Base-by-base conservation (phyloP, 169 alveolate genomes). In the Neospora caninum region DNA sequence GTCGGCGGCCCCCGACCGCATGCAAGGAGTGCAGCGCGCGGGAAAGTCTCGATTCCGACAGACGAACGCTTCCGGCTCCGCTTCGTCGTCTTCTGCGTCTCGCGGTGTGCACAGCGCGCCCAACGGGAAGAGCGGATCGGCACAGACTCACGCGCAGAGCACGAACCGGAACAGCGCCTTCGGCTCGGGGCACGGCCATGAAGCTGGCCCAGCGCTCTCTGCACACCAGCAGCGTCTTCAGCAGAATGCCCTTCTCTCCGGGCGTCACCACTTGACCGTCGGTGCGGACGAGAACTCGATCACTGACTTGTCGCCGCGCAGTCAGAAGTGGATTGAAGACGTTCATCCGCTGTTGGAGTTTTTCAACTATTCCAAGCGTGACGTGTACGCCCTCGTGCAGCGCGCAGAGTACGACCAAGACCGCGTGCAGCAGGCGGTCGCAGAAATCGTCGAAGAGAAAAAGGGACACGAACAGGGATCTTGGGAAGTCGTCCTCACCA, bases 391-490 rank as follows among this genome's bases (percentile, higher is more conserved):
- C 53, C 88, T 92, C 34, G 94, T 92, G 54, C 83, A 88, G 88
- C 83, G 92, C 31, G 69, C 88, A 13, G 88, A 83, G 80, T 88
- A 92, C 92, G 49, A 88, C 18, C 91, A 58, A 41, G 94, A 92
- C 54, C 92, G 88, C 58, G 88, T 92, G 10, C 91, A 83, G 87
- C 49, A 80, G 69, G 94, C 88, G n/a, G 94, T 92, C 13, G 94
- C 92, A 2, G 80, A 80, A 34, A 80, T 92, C n/a, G 88, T 92
- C 31, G 94, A 92, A 78, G 94, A 92, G 54, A 80, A 88, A 49
- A 80, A 67, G 13, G 94, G 94, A 22, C 94, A 92, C 49, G 94
- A 92, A 41, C 94, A 92, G 92, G 94, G 94, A 10, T 82, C 94
- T 41, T 92, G 94, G 94, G 88, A 92, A 80, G 88, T 92, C 87